These are phyloP conservation scores for Trebouxia sp. DNA, from an alignment of 139 green algal species.

Conservation along the genomic window DNA sequence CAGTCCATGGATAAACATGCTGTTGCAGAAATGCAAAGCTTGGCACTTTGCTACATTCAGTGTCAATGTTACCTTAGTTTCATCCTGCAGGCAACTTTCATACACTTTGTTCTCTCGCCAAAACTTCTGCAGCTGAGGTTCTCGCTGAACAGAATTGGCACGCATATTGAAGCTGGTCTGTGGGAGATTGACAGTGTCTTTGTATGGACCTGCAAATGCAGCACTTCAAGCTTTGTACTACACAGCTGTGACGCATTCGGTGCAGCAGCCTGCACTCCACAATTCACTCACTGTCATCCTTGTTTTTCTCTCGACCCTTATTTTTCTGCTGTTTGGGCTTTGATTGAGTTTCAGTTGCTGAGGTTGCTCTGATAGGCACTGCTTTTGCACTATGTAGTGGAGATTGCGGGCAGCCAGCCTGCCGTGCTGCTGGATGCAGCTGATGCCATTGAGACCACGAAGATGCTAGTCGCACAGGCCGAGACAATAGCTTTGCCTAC, in stretches of 20 bases:
- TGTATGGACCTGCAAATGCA: constrained; percentile 59
- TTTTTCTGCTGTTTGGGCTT: not conserved
- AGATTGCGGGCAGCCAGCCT: not conserved
- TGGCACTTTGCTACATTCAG: not conserved
- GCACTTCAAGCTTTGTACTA: not conserved
- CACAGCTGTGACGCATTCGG: not conserved
- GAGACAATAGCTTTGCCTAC: not conserved
- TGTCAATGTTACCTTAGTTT: constrained; percentile 45
- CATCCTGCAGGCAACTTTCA: constrained; percentile 56
- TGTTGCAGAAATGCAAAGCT: no score
- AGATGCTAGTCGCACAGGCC: not conserved
- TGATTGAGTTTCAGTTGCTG: not conserved
- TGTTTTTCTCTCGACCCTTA: not conserved
- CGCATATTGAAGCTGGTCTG: constrained; percentile 93
- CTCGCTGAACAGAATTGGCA: constrained; percentile 85
- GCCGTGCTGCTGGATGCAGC: not conserved
- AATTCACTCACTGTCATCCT: constrained; percentile 14
- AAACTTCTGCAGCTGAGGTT: constrained; percentile 93
- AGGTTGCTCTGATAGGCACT: not conserved
- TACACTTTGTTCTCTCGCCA: constrained; percentile 87
- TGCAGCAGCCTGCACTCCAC: no score
- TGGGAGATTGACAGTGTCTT: constrained; percentile 88
- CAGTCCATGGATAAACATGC: not conserved
- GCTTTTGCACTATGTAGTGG: not conserved
- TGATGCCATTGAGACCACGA: not conserved